Conservation (phyloP, 345 rosid species). For the Mangifera indica region DNA sequence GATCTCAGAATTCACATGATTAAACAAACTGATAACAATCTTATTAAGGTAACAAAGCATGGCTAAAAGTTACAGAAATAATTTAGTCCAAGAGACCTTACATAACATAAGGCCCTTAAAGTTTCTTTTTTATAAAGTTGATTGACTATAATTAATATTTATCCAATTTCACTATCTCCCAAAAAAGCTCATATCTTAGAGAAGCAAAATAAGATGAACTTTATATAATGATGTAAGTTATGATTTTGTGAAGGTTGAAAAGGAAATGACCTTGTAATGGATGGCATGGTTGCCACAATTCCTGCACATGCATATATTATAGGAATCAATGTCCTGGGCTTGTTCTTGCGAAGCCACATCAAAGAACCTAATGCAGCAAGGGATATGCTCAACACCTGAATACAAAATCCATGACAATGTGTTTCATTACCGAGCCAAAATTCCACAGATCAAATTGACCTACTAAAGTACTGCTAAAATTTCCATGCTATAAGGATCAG, state of each 20-base stretch:
- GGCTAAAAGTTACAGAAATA: neutral
- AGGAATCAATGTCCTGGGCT: constrained; percentile 84
- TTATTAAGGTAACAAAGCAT: neutral
- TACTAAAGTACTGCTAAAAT: neutral
- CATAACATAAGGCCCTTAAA: neutral
- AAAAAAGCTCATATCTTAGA: neutral
- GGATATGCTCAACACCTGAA: constrained; percentile 83
- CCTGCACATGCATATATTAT: constrained; percentile 82
- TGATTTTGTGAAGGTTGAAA: neutral
- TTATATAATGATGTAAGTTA: neutral
- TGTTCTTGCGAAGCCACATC: constrained; percentile 98
- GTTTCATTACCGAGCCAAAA: neutral
- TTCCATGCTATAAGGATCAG: neutral
- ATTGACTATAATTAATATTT: neutral
- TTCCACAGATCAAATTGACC: neutral
- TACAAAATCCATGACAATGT: constrained; percentile 10
- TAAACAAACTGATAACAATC: neutral
- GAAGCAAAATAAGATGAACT: no score
- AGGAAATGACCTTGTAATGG: constrained; percentile 61
- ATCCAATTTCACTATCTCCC: neutral
- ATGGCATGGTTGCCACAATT: constrained; percentile 94
- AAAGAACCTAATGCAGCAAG: constrained; percentile 93
- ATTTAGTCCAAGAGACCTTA: neutral
- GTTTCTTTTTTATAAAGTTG: neutral
- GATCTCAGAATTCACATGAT: neutral